Conservation (phyloP, 352 stramenopile species). For the Globisporangium echinulatum region DNA sequence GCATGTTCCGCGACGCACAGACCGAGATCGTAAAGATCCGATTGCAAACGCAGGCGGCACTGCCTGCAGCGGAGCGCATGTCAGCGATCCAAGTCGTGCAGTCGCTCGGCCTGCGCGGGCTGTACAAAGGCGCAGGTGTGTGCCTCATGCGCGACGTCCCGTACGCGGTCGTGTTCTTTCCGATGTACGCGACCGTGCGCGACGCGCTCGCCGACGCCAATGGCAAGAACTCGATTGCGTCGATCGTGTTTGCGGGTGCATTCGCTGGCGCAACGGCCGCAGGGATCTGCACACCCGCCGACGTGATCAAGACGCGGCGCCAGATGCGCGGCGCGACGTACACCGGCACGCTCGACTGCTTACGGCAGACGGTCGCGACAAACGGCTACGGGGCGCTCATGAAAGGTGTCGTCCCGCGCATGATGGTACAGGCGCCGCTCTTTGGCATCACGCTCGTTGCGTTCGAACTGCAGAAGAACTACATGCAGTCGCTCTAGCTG, state of each 20-base stretch:
- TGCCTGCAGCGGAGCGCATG: constrained; percentile 54
- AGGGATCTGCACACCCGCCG: constrained; percentile 50
- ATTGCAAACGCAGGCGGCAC: constrained; percentile 78
- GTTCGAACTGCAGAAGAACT: constrained; percentile 88
- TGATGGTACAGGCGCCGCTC: constrained; percentile 83
- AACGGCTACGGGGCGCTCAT: constrained; percentile 84
- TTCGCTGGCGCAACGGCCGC: constrained; percentile 56
- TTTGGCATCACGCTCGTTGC: constrained; percentile 82
- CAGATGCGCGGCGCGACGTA: constrained; percentile 81
- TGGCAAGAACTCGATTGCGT: constrained; percentile 49
- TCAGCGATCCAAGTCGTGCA: constrained; percentile 51
- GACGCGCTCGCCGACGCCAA: constrained; percentile 37
- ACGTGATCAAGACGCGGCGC: constrained; percentile 88
- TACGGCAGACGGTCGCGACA: constrained; percentile 59
- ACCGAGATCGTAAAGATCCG: constrained; percentile 92
- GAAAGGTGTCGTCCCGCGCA: constrained; percentile 76
- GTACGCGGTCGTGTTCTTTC: constrained; percentile 93
- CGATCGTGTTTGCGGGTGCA: constrained; percentile 57
- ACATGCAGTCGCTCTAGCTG: constrained; percentile 56
- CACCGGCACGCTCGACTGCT: constrained; percentile 79
- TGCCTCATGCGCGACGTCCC: constrained; percentile 90
- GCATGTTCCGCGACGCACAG: constrained; percentile 14
- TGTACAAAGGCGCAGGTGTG: constrained; percentile 84
- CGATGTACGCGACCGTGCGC: constrained; percentile 75
- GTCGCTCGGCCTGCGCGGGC: constrained; percentile 64